Evolutionary conservation across 2,329 filamentous ascomycete species (phyloP), one percentile per base, ranked within the genome.

Genomic region (Raffaelea ambrosiae): DNA sequence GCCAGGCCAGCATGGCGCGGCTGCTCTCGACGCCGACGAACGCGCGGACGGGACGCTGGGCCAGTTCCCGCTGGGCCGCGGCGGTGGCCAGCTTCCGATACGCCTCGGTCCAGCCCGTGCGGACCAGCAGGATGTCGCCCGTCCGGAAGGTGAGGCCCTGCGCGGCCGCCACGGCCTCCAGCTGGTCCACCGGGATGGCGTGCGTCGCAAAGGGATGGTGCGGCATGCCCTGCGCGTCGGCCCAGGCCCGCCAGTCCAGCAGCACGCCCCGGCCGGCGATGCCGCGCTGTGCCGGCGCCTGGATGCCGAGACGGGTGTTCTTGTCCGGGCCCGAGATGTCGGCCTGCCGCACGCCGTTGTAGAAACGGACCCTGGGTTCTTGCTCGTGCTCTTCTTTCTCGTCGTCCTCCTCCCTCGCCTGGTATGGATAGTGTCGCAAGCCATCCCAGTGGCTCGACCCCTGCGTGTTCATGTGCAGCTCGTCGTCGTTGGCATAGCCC

Each of bases 111-210:
- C 72, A 79, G 9, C 76, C 77, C 0, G 70, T 70, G 21, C 76
- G 70, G 40, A 81, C 65, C 53, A 82, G 68, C 39, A 82, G 64
- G 26, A 82, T 75, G 49, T 82, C 78, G 14, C 78, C 77, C 13
- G 48, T 44, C 13, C 44, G 40, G 35, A 49, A 46, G 40, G 46
- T 43, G 13, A 49, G 21, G 22, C 48, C 43, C 53, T 76, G 66
- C 39, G 63, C 63, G 48, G 60, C 57, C 1, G 70, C 70, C 9
- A 77, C 64, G 21, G 65, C 60, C 43, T 70, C 59, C 1, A 80
- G 61, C 1, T 63, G 60, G 0, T 59, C 58, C 1, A 72, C 57
- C 0, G 72, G 63, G 44, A 81, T 76, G 1, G 62, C 55, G 7
- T 61, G 61, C 1, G 66, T 59, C 21, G 64, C 56, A 49, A 74